A percentile compares a stretch with the other conserved stretches of the same genome.
Evolutionary conservation across 768 basidiomycete genomes (phyloP).

Genomic region (Xerocomus brunneocitrinus): DNA sequence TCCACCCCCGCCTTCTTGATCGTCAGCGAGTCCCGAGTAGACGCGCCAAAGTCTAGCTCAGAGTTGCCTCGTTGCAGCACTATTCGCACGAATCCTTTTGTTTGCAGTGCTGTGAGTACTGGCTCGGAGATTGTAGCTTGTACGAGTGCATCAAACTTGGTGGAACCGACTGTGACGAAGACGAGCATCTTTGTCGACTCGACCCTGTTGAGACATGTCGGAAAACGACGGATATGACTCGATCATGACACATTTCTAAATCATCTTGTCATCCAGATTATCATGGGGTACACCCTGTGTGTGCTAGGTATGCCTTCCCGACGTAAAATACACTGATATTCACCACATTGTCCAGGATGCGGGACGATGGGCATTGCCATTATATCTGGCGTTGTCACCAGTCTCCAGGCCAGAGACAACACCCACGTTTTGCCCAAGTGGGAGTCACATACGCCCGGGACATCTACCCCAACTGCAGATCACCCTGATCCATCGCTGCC

Average conservation of each 20-base stretch:
- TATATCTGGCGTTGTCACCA: conserved; percentile 85
- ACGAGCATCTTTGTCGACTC: conserved; percentile 27
- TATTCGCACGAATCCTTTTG: conserved; percentile 54
- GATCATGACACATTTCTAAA: neutral
- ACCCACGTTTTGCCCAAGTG: conserved; percentile 42
- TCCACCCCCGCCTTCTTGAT: conserved; percentile 38
- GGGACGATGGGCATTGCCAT: conserved; percentile 98
- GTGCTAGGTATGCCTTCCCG: conserved; percentile 56
- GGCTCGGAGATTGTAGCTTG: conserved; percentile 50
- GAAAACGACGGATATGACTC: conserved; percentile 8
- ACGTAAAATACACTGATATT: conserved; percentile 8
- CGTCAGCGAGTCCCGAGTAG: conserved; percentile 13
- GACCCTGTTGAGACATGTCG: neutral
- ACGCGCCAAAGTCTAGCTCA: conserved; percentile 29
- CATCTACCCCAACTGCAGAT: conserved; percentile 56
- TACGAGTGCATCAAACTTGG: conserved; percentile 75
- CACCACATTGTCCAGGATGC: conserved; percentile 58
- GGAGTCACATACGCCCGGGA: conserved; percentile 70
- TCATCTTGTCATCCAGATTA: neutral
- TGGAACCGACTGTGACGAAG: conserved; percentile 90
- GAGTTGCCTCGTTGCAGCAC: conserved; percentile 81
- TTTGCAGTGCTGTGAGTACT: conserved; percentile 52
- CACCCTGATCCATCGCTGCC: conserved; percentile 69
- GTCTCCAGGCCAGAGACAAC: conserved; percentile 54
- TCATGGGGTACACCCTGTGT: conserved; percentile 91